Percentiles rank a stretch among this genome's conserved stretches.
phyloP scores from a whole-genome alignment of 345 rosid species.

The Eucalyptus cloeziana region DNA sequence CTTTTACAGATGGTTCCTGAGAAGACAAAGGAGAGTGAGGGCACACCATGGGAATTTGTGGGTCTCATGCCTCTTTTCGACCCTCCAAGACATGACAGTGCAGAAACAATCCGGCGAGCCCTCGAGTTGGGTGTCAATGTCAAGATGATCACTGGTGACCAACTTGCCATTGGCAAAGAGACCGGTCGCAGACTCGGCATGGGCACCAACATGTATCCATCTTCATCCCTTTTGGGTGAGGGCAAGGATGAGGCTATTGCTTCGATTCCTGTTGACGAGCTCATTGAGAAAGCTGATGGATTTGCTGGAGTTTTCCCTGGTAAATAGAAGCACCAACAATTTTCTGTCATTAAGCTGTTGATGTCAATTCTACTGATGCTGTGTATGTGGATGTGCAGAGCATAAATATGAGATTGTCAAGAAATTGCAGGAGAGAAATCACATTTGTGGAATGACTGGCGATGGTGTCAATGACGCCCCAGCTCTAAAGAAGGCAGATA shows the following conservation, averaged over 20 bases:
- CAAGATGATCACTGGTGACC: constrained; percentile 89
- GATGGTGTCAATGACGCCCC: constrained; percentile 90
- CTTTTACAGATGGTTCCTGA: constrained; percentile 45
- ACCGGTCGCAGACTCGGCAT: constrained; percentile 88
- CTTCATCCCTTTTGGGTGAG: constrained; percentile 55
- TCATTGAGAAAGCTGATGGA: constrained; percentile 78
- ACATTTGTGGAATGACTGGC: constrained; percentile 84
- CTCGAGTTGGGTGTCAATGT: constrained; percentile 81
- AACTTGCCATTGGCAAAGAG: constrained; percentile 82
- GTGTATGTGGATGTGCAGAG: constrained; percentile 12
- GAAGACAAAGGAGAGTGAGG: constrained; percentile 64
- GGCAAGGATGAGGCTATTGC: constrained; percentile 44
- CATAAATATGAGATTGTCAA: constrained; percentile 76
- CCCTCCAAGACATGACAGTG: constrained; percentile 87
- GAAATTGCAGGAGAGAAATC: constrained; percentile 66
- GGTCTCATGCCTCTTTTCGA: constrained; percentile 93
- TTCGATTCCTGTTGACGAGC: constrained; percentile 49
- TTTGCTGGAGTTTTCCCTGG: constrained; percentile 91
- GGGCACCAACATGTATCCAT: constrained; percentile 88
- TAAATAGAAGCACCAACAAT: background rate
- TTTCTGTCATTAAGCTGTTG: background rate
- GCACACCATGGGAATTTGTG: constrained; percentile 79
- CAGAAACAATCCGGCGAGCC: constrained; percentile 68
- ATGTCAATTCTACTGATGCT: background rate
- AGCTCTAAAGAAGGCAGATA: constrained; percentile 70